Evolutionary conservation across 371 early-diverging fungal species (phyloP).

Genomic region (Paraphysoderma sedebokerense): DNA sequence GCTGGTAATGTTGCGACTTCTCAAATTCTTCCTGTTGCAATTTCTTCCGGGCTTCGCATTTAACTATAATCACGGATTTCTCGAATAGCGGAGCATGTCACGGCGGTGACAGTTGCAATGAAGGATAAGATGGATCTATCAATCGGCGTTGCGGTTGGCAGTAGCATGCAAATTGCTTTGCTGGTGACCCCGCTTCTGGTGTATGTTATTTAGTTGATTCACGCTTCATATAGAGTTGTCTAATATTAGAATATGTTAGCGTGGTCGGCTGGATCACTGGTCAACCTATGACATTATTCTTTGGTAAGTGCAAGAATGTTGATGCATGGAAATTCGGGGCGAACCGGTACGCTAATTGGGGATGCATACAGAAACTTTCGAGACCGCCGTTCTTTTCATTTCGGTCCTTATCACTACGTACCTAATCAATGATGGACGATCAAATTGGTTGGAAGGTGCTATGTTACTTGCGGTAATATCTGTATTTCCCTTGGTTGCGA

Average conservation of each 20-base stretch:
- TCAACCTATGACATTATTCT: slow-evolving; percentile 56
- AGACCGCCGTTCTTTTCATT: slow-evolving; percentile 61
- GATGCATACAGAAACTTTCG: slow-evolving; percentile 59
- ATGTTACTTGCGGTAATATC: slow-evolving; percentile 48
- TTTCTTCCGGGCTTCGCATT: background rate
- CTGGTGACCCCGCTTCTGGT: slow-evolving; percentile 73
- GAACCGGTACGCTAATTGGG: no score
- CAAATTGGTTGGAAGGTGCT: slow-evolving; percentile 72
- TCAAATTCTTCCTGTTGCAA: background rate
- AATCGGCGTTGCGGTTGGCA: slow-evolving; percentile 69
- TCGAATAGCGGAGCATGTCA: slow-evolving; percentile 54
- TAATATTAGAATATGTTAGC: background rate
- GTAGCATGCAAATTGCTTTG: slow-evolving; percentile 79
- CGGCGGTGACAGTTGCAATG: slow-evolving; percentile 61
- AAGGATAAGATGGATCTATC: slow-evolving; percentile 80
- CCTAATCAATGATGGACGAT: slow-evolving; percentile 32
- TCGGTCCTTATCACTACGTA: slow-evolving; percentile 63
- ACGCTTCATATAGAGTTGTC: background rate
- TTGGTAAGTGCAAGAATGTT: no score
- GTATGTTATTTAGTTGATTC: background rate
- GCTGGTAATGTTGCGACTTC: slow-evolving; percentile 31
- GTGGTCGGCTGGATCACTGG: slow-evolving; percentile 72
- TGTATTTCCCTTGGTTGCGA: no score
- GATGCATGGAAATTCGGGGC: no score
- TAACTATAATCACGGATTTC: background rate